Base-by-base conservation (phyloP, 129 eudicot genomes). In the Mikania micrantha region DNA sequence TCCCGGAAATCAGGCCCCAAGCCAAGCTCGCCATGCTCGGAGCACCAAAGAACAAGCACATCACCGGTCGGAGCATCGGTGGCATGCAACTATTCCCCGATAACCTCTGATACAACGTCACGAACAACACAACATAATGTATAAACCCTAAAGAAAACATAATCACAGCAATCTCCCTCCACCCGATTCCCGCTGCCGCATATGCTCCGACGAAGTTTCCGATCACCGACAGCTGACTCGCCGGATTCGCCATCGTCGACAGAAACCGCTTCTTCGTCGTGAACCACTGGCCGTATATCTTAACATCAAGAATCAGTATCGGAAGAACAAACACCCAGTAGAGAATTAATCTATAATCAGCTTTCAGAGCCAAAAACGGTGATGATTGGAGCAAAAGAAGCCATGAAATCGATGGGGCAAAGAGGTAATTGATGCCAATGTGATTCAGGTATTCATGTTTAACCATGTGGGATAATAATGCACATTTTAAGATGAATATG, bases 1-100 rank as follows among this genome's bases (percentile, higher is more conserved):
- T 78, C 27, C 88, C 93, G 1, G 67, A 54, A 4, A 86, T 78
- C 2, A 88, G 78, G 32, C 52, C 78, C 93, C 93, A 86, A 5
- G 93, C 93, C 9, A 86, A 80, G 61, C 91, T 79, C 34, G 66
- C 91, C 87, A 85, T 85, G 27, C 87, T 85, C 7, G 91, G 91
- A 52, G 88, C 81, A 4, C 80, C 93, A 0, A 86, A 52, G 47
- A 86, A 83, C 84, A 83, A 60, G 38, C 80, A 83, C 82, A 83
- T 80, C 24, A 86, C 88, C 7, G 93, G 93, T 71, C 86, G 70
- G 10, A 86, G 78, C 70, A 45, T 72, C 39, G 20, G 69, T 13
- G 88, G 87, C 63, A 83, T 41, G 24, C 78, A 54, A 7, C 79
- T 70, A 16, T 74, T 64, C 2, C 82, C 88, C 32, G 86, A 53